Evolutionary conservation across 306 rosid genomes (phyloP), one percentile per base, ranked within the genome.

Genomic region (Trifolium repens): DNA sequence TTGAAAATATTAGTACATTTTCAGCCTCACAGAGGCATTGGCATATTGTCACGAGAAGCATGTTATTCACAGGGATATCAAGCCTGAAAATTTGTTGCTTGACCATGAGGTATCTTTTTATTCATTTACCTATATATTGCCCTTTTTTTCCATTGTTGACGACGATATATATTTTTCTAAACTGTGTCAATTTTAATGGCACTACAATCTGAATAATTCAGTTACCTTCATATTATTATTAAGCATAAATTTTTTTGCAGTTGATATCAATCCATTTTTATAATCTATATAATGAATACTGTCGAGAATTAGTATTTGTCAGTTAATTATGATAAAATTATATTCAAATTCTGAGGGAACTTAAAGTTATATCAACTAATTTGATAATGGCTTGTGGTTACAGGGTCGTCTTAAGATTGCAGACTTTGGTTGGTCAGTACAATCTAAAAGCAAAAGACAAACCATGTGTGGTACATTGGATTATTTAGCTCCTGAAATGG

Each of bases 361-460:
- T 59, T 46, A 24, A 19, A 39, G 39, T 30, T 54, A 42, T 30
- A 39, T 32, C 35, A 67, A 58, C 26, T 75, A 75, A 22, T 58
- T 42, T 77, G 39, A 53, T 62, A 8, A 50, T 61, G 62, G 13
- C 42, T 79, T 13, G 19, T 13, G 19, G 65, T 78, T 16, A 58
- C 81, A 91, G 94, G 96, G 98, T 68, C 93, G 93, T 63, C 84
- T 94, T 81, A 94, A 94, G 83, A 94, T 91, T 80, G 97, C 93
- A 26, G 98, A 94, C 59, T 91, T 91, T 87, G 98, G 98, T 74
- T 94, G 98, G 98, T 90, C 97, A 54, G 98, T 94, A 26, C 97
- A 94, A 70, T 91, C 97, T 9, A 90, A 72, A 74, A 85, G 81
- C 80, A 94, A 91, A 84, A 88, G 97, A 79, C 81, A 69, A 60